A percentile compares a stretch with the other conserved stretches of the same genome.
Evolutionary conservation across 306 rosid species (phyloP).

Genomic region (Dryas alaskensis): DNA sequence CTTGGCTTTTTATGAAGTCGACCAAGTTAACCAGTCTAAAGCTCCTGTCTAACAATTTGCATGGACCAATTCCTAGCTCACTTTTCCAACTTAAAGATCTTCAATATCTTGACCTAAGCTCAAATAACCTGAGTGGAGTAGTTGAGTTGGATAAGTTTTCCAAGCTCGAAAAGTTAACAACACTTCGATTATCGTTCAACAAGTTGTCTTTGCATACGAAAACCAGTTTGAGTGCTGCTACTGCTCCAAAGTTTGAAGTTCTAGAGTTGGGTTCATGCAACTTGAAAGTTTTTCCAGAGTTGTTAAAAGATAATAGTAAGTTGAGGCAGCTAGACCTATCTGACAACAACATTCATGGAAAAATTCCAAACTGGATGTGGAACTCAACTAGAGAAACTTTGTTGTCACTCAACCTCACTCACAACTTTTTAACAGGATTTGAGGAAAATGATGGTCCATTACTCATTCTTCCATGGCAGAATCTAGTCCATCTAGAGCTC

Average conservation of each 20-base stretch:
- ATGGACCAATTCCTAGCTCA: constrained; percentile 10
- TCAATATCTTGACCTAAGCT: not conserved
- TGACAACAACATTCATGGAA: constrained; percentile 34
- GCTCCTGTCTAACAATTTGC: not conserved
- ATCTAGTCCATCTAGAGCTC: not conserved
- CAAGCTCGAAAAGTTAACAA: not conserved
- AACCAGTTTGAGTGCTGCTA: not conserved
- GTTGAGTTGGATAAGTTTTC: constrained; percentile 19
- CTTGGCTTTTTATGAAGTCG: not conserved
- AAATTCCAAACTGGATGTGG: constrained; percentile 35
- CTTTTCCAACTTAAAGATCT: constrained; percentile 7
- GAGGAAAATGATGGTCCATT: not conserved
- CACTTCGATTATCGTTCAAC: constrained; percentile 8
- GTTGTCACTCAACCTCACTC: not conserved
- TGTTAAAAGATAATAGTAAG: constrained; percentile 16
- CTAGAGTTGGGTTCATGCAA: constrained; percentile 17
- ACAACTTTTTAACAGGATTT: constrained; percentile 21
- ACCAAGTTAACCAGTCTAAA: not conserved
- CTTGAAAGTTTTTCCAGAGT: constrained; percentile 21
- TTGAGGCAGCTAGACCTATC: constrained; percentile 9
- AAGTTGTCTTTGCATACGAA: constrained; percentile 11
- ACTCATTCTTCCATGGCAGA: constrained; percentile 13
- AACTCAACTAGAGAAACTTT: constrained; percentile 17
- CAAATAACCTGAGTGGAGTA: constrained; percentile 21
- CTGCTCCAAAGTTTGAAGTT: not conserved